Evolutionary conservation across 257 asterid genomes (phyloP).

Genomic region (Linaria vulgaris): DNA sequence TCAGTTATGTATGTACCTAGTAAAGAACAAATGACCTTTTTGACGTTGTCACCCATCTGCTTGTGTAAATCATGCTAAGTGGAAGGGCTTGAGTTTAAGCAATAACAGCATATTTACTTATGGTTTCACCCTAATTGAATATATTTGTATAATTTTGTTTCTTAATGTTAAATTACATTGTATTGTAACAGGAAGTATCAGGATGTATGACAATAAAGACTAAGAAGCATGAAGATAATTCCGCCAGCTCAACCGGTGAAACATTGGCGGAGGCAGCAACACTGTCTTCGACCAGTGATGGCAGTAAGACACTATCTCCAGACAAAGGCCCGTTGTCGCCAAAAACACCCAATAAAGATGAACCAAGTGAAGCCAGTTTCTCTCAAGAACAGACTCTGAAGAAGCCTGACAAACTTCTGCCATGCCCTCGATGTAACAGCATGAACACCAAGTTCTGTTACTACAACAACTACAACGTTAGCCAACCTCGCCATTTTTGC

Average conservation of each 20-base stretch:
- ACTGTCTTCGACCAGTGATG: conserved; percentile 42
- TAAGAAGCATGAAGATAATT: conserved; percentile 29
- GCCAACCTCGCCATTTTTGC: conserved; percentile 87
- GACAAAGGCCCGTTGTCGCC: conserved; percentile 33
- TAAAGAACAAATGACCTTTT: too few relatives aligned
- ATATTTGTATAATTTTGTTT: conserved; percentile 4
- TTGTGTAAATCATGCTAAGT: too few relatives aligned
- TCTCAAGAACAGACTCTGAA: conserved; percentile 45
- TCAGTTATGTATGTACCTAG: too few relatives aligned
- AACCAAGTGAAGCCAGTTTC: conserved; percentile 30
- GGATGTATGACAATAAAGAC: conserved; percentile 27
- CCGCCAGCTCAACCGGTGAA: conserved; percentile 26
- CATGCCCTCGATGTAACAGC: conserved; percentile 88
- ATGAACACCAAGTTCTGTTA: conserved; percentile 87
- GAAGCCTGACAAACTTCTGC: conserved; percentile 73
- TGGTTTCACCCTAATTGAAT: conserved; percentile 4
- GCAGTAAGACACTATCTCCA: conserved; percentile 7
- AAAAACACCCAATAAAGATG: conserved; percentile 30
- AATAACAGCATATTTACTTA: not conserved
- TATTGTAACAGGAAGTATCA: conserved; percentile 40
- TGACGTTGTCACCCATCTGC: too few relatives aligned
- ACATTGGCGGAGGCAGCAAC: conserved; percentile 34
- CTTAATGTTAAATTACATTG: conserved; percentile 6
- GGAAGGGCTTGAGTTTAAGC: not conserved
- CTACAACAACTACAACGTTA: conserved; percentile 85